Evolutionary conservation across 2,329 filamentous ascomycete genomes (phyloP), one percentile per base, ranked within the genome.

Genomic region (Tolypocladium pustulatum): DNA sequence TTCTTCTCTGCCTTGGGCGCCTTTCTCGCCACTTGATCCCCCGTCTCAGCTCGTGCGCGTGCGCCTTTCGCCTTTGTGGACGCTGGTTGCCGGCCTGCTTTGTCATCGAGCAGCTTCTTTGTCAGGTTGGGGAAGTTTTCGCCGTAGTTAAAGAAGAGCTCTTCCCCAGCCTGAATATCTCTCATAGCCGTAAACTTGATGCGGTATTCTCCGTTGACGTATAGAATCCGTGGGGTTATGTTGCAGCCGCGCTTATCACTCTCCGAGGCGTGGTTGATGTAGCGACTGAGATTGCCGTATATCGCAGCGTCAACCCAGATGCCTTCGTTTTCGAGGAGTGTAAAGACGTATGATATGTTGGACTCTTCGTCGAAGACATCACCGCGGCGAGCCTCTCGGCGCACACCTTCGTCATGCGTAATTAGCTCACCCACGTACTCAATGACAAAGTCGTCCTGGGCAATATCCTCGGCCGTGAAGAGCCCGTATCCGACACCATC

Each of bases 401-500:
- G 81, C 30, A 89, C 83, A 4, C 84, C 84, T 68, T 92, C 89
- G 54, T 85, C 79, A 43, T 83, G 81, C 5, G 83, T 85, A 59
- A 93, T 86, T 13, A 91, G 77, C 69, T 94, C 90, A 54, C 90
- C 90, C 2, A 85, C 84, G 69, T 94, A 94, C 69, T 94, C 90
- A 37, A 89, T 87, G 22, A 94, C 78, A 64, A 89, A 93, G n/a
- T 89, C 86, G 57, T 86, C 84, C 60, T 81, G 78, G 4, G 76
- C 75, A 61, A 91, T 84, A 58, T 84, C 76, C 66, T 90, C 85
- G 4, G 85, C 86, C 1, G 86, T 80, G 67, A 88, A 93, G 0
- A 94, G 76, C 0, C 90, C 90, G 62, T 91, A 90, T 0, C 90
- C 90, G 58, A 87, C 83, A 3, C 78, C 79, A 57, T 82, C 78